A percentile compares a stretch with the other conserved stretches of the same genome.
These are phyloP conservation scores for Niveomyces coronatus DNA, from an alignment of 2,329 filamentous ascomycete species.

Conservation along the genomic window DNA sequence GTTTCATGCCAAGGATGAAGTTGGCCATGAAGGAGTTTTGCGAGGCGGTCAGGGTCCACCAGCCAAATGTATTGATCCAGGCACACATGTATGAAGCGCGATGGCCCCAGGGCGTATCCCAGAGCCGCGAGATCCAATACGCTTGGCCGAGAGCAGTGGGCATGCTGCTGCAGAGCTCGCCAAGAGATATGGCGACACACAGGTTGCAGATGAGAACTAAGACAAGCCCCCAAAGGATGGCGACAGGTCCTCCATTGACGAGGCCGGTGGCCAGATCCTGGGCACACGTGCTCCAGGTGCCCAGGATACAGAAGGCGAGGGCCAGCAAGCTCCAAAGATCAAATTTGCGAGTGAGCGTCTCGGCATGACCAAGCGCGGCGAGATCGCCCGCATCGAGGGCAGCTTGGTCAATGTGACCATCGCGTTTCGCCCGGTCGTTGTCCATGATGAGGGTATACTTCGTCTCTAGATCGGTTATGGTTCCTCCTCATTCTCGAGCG, in stretches of 20 bases:
- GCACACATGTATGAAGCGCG: conserved; percentile 46
- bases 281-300: conserved; percentile 48
- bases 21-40: conserved; percentile 48
- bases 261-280: conserved; percentile 38
- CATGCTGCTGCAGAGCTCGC: conserved; percentile 47
- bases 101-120: conserved; percentile 30
- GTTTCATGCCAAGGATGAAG: conserved; percentile 46
- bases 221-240: conserved; percentile 44
- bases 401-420: conserved; percentile 17
- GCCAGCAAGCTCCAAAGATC: conserved; percentile 46
- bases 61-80: conserved; percentile 51
- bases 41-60: conserved; percentile 46
- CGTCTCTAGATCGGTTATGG: conserved; percentile 3
- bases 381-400: conserved; percentile 29
- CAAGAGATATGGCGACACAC: conserved; percentile 44
- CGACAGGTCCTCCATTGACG: conserved; percentile 42
- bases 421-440: conserved; percentile 12
- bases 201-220: conserved; percentile 43
- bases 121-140: conserved; percentile 37
- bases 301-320: conserved; percentile 45
- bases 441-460: conserved; percentile 16
- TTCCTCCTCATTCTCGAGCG: conserved; percentile 10
- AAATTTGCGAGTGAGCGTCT: conserved; percentile 36
- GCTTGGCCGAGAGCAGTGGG: conserved; percentile 50
- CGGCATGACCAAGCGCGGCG: conserved; percentile 29